phyloP scores from a whole-genome alignment of 1,284 basidiomycete species.

The Moniliophthora roreri region DNA sequence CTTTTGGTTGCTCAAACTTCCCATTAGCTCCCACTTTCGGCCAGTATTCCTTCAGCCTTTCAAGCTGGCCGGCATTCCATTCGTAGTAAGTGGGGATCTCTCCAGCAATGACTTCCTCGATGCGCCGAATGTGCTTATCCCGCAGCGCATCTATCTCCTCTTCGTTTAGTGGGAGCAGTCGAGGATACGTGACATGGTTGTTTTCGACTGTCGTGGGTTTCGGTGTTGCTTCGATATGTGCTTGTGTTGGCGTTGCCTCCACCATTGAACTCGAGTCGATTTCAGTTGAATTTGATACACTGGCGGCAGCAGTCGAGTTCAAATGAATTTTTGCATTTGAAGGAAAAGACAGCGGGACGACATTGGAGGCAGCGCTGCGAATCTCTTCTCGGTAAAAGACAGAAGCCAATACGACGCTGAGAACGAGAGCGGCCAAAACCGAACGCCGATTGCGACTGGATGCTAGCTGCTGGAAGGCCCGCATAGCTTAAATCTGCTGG shows the following conservation, averaged over 20 bases:
- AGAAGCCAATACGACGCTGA: not conserved
- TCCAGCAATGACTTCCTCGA: conserved; percentile 1
- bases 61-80: conserved; percentile 3
- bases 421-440: not conserved
- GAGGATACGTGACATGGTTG: conserved; percentile 1
- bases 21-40: not conserved
- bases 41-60: conserved; percentile 3
- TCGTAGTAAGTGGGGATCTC: not conserved
- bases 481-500: too few relatives aligned
- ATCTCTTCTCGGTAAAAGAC: not conserved
- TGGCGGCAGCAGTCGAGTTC: not conserved
- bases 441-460: too few relatives aligned
- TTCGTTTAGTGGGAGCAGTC: not conserved
- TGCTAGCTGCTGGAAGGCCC: too few relatives aligned
- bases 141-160: not conserved
- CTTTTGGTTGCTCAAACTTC: conserved; percentile 3
- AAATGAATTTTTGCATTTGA: not conserved
- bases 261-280: not conserved
- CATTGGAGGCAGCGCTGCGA: not conserved
- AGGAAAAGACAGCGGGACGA: not conserved
- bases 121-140: not conserved
- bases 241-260: not conserved
- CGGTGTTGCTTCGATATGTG: not conserved
- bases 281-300: not conserved
- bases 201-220: not conserved